Evolutionary conservation across 2,329 filamentous ascomycete genomes (phyloP), one percentile per base, ranked within the genome.

Genomic region (Lachnellula subtilissima): DNA sequence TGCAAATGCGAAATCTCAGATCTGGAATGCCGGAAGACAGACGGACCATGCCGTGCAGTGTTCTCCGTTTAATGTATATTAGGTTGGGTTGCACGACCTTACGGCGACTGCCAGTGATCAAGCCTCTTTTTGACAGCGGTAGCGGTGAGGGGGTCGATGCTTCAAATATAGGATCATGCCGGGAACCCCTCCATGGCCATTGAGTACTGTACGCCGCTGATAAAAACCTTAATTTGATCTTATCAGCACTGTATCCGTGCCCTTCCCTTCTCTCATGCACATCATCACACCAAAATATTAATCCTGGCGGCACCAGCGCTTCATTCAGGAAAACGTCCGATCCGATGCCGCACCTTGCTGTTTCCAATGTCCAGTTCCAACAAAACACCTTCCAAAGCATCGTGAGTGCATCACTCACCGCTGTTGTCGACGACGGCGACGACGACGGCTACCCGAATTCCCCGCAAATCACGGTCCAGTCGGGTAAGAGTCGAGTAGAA

Each of bases 281-380:
- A 32, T 43, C 49, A 42, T 37, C 49, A 32, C 49, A 37, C 36
- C 37, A 50, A 17, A 45, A 9, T 25, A 19, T 23, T 19, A 32
- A 50, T 51, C 49, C 49, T 51, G 36, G 49, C 37, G 37, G 49
- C 49, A 51, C 28, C 25, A 12, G 49, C 49, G 49, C 49, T 43
- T 43, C 3, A 32, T 43, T 22, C 15, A 35, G 39, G 2, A 42
- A 50, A 39, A 25, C 36, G 17, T 43, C 37, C 49, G 49, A 51
- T n/a, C 23, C 39, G 39, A 50, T 22, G 32, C 25, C 28, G 23
- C 48, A 50, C 17, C 43, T 25, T 17, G 36, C 9, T 32, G 8
- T 32, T 32, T 32, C 28, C 9, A 32, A 32, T 32, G 28, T 32
- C 9, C 28, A 32, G 9, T 32, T 32, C 28, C 28, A 32, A 32